Base-by-base conservation (phyloP, 164 flowering plant species). In the grape (Vitis vinifera) region DNA sequence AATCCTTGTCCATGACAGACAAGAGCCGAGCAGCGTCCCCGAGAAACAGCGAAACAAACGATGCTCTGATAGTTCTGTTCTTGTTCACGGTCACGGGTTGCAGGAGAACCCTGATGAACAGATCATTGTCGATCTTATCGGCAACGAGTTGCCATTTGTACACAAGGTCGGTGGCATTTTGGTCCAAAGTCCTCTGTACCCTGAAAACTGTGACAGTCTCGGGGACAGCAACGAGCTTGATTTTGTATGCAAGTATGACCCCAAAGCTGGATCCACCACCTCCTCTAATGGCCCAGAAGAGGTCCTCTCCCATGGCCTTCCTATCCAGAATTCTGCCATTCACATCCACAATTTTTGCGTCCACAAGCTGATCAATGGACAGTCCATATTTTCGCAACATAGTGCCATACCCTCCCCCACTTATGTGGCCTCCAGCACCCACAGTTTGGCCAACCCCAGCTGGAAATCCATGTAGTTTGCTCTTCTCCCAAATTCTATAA, bases 81-180 rank as follows among this genome's bases (percentile, higher is more conserved):
- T 70, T 65, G 17, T 63, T 68, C 3, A 1, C 10, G 2, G 55
- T 80, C 13, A 77, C 56, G 3, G 68, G 71, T 70, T 81, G 75
- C 47, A 84, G 4, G 9, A 75, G 66, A 55, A 74, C 55, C 65
- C 87, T 71, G 49, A 76, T 73, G 71, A 75, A 78, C 2, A 78
- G 76, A 2, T 51, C 44, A 0, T 71, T 47, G 27, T 71, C 67
- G 0, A 58, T 68, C 8, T 23, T 59, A 0, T 75, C 73, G 9
- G 81, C 78, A 1, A 78, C 79, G 0, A 9, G n/a, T 47, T 75
- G 78, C 76, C 76, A 78, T 9, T 59, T n/a, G 14, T 44, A 48
- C 10, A 72, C 81, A 11, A 47, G 29, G 14, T 57, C 63, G 2
- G 63, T 57, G 3, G 63, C 71, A 27, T 31, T 37, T 47, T 68